Conservation (phyloP, 2,329 filamentous ascomycete genomes). For the Cadophora sp. region DNA sequence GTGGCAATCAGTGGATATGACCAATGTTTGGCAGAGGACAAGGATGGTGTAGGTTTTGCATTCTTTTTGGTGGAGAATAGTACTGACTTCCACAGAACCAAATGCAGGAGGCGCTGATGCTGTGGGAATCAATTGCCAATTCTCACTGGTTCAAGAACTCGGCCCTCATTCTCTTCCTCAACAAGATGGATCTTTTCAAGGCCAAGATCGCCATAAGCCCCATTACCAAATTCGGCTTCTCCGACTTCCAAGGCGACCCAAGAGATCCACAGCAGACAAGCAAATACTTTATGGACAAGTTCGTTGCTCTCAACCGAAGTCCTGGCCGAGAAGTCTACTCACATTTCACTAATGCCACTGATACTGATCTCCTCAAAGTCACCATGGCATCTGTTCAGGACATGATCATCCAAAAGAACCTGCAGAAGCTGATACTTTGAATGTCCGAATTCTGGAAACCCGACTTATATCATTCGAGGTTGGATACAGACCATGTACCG, state of each 20-base stretch:
- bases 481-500: constrained; percentile 9
- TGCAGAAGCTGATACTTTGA: constrained; percentile 75
- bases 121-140: constrained; percentile 86
- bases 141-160: constrained; percentile 87
- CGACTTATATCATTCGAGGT: not conserved
- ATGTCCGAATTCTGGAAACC: not conserved
- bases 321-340: constrained; percentile 63
- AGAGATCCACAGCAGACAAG: constrained; percentile 76
- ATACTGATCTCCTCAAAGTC: constrained; percentile 80
- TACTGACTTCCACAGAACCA: constrained; percentile 66
- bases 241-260: constrained; percentile 76
- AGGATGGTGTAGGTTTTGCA: constrained; percentile 78
- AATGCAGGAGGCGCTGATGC: constrained; percentile 90
- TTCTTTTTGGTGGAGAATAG: not conserved
- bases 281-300: constrained; percentile 85
- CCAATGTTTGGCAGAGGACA: constrained; percentile 94
- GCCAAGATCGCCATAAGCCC: constrained; percentile 75
- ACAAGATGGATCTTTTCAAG: constrained; percentile 88
- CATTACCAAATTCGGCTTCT: constrained; percentile 76
- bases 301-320: constrained; percentile 75
- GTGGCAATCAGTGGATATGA: constrained; percentile 97
- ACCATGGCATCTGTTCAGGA: constrained; percentile 88
- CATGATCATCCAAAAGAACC: constrained; percentile 85
- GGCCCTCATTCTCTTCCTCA: constrained; percentile 82
- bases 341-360: constrained; percentile 65